phyloP scores from a whole-genome alignment of 2,329 filamentous ascomycete species.

The Podosphaera aphanis region DNA sequence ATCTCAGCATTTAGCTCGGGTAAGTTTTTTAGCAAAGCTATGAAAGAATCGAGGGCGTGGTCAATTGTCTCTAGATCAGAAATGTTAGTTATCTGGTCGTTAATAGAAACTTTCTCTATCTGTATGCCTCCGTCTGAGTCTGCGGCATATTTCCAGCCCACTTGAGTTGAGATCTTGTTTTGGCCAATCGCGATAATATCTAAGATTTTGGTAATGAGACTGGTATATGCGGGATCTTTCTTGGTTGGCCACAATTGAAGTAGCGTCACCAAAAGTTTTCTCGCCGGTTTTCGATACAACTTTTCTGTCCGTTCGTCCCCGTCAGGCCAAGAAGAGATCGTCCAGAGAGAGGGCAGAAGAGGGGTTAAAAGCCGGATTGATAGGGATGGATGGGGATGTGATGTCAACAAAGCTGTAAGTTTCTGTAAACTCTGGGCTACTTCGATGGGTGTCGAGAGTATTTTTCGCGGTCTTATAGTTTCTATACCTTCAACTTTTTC shows the following conservation, averaged over 20 bases:
- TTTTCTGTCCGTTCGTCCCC: slow-evolving; percentile 17
- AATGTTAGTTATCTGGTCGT: background rate
- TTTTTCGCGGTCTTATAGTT: slow-evolving; percentile 5
- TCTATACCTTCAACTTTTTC: slow-evolving; percentile 5
- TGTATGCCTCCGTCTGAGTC: slow-evolving; percentile 26
- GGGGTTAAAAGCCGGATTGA: slow-evolving; percentile 36
- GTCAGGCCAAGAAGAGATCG: slow-evolving; percentile 28
- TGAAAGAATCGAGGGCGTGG: slow-evolving; percentile 22
- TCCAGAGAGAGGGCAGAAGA: slow-evolving; percentile 38
- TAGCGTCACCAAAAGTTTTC: slow-evolving; percentile 29
- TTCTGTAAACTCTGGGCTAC: slow-evolving; percentile 29
- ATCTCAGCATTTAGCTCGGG: slow-evolving; percentile 20
- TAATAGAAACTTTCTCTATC: slow-evolving; percentile 17
- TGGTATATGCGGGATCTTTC: background rate
- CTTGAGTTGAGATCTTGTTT: slow-evolving; percentile 12
- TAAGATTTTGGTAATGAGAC: slow-evolving; percentile 23
- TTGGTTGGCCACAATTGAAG: slow-evolving; percentile 27
- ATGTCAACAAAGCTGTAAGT: slow-evolving; percentile 30
- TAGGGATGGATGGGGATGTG: slow-evolving; percentile 43
- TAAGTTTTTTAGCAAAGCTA: slow-evolving; percentile 24
- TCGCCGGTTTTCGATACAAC: slow-evolving; percentile 23
- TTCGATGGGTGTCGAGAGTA: slow-evolving; percentile 21
- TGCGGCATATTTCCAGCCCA: slow-evolving; percentile 29
- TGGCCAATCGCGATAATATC: slow-evolving; percentile 33
- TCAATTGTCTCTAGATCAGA: slow-evolving; percentile 15